Base-by-base conservation (phyloP, 2,329 filamentous ascomycete species). In the Penicillium sp. region DNA sequence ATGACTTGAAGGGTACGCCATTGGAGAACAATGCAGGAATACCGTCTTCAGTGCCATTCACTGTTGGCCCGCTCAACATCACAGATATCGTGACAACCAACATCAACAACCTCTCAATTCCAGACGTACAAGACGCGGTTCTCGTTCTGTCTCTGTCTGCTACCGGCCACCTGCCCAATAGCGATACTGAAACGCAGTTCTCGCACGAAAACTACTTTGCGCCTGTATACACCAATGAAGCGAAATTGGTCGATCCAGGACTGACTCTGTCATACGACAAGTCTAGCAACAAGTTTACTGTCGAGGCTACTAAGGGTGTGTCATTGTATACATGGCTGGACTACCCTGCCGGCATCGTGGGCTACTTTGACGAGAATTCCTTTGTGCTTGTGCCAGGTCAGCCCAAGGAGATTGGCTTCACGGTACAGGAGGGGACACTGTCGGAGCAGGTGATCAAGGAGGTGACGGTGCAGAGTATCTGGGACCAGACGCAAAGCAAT, bases 271-370 rank as follows among this genome's bases (percentile, higher is more conserved):
- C 62, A 1, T 72, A 75, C 52, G 59, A 72, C 46, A 60, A 63
- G 0, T 33, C 58, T 0, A 66, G 61, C 0, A 61, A 63, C 3
- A 71, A 67, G 3, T 83, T 82, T 60, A 77, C 71, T 0, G 75
- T 83, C 0, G 71, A 73, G 33, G 80, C 81, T 0, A 77, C 68
- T 14, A 71, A 60, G 0, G 81, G 79, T 0, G 72, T 81, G 0
- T 79, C 80, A 3, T 71, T 79, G 3, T 83, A 80, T 70, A 81
- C 81, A 1, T 84, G 81, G 81, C 64, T 84, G 2, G 79, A 81
- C 53, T 78, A 81, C 56, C 79, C 80, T 0, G 67, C 73, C 1
- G 77, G 76, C 0, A 70, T 74, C 1, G 74, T 83, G 9, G 71
- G 81, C 0, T 74, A 75, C 33, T 85, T 84, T 58, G 76, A 81